phyloP scores from a whole-genome alignment of 352 stramenopile genomes.

The Globisporangium barbulae region DNA sequence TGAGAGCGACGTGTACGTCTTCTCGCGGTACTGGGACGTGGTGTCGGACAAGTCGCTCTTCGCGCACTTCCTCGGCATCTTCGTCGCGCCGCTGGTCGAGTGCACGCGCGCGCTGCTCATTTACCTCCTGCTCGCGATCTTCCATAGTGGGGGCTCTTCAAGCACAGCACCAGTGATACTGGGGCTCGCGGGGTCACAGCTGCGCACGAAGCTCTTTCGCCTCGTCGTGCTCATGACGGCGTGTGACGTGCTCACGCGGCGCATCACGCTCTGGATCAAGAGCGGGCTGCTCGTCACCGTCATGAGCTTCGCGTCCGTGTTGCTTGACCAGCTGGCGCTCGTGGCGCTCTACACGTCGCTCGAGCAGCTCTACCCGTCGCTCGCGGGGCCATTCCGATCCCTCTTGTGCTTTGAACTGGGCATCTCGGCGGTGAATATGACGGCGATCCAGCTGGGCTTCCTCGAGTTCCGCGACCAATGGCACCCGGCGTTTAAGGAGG shows the following conservation, averaged over 20 bases:
- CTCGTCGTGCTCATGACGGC: conserved; percentile 52
- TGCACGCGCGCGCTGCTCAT: conserved; percentile 61
- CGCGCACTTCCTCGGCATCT: conserved; percentile 58
- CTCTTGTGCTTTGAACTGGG: conserved; percentile 58
- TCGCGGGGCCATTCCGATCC: conserved; percentile 33
- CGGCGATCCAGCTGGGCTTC: conserved; percentile 51
- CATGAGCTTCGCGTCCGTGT: conserved; percentile 60
- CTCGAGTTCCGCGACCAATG: conserved; percentile 55
- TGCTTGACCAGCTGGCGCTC: conserved; percentile 63
- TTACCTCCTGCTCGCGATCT: conserved; percentile 54
- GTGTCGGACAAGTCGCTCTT: conserved; percentile 72
- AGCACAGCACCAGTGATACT: conserved; percentile 8
- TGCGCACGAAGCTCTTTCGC: conserved; percentile 39
- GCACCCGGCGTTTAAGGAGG: conserved; percentile 61
- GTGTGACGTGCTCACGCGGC: conserved; percentile 56
- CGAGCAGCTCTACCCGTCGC: conserved; percentile 44
- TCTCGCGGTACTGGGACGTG: conserved; percentile 82
- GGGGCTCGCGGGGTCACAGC: conserved; percentile 10
- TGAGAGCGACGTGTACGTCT: conserved; percentile 61
- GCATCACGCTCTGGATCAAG: conserved; percentile 67
- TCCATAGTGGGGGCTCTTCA: conserved; percentile 23
- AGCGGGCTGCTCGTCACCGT: conserved; percentile 70
- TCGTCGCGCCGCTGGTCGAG: conserved; percentile 65
- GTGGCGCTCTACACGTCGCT: conserved; percentile 60
- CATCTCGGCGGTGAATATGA: conserved; percentile 49